Base-by-base conservation (phyloP, 768 basidiomycete genomes). In the Porphyrellus cyaneotinctus region DNA sequence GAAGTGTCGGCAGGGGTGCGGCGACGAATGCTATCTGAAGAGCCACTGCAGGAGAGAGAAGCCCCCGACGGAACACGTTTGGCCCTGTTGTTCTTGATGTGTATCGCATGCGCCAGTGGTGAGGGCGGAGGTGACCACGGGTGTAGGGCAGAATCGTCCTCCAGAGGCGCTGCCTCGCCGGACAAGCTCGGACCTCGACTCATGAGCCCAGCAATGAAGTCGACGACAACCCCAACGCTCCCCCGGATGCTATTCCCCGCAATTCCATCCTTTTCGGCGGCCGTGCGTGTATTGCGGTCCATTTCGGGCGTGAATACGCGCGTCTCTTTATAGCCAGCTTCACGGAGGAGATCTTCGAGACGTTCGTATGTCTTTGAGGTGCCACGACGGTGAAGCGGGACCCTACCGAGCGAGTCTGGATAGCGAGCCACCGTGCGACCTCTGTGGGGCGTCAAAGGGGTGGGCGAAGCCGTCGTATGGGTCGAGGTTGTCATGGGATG, bases 251-350 rank as follows among this genome's bases (percentile, higher is more conserved):
- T 75, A 22, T 70, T 70, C 24, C 71, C 72, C 49, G 60, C 68
- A 10, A 62, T 46, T 60, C 64, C 54, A 53, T 51, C 63, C 32
- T 61, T 67, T 56, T 51, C 62, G 10, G 47, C 14, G 13, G 68
- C 64, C 12, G 63, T 64, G 20, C 63, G 61, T 23, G 66, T 72
- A 17, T 64, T 62, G 35, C 79, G 77, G 53, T 91, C 88, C 5
- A 78, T 74, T 68, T 93, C 90, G 9, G 93, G 92, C 0, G 93
- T 94, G 61, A 90, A 88, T 12, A 97, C 78, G 38, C 92, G 80
- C 4, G 91, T 94, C 64, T 95, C 93, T 67, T 91, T 92, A 75
- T 94, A 95, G 2, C 93, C 93, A 1, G 91, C 91, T 66, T 92
- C 88, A 45, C 82, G 76, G 24, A 97, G 76, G 17, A 97, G 75